Percentiles rank a stretch among this genome's conserved stretches.
Conservation (phyloP, 306 rosid genomes). For the Erythrophleum fordii region DNA sequence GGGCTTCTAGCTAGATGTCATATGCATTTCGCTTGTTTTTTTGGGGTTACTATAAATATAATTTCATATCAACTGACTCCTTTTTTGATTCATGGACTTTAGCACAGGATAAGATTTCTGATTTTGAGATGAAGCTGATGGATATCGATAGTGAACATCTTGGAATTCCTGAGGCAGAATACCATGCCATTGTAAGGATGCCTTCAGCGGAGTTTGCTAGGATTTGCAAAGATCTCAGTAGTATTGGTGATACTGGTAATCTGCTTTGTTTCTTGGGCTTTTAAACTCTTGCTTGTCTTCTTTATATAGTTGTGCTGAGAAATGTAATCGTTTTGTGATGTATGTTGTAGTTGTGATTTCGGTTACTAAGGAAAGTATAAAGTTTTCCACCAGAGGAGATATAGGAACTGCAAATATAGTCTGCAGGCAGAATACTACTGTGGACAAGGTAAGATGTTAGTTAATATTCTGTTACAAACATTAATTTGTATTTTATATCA, state of each 20-base stretch:
- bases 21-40: no score
- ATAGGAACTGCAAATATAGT: constrained; percentile 93
- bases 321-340: background rate
- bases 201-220: constrained; percentile 88
- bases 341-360: constrained; percentile 82
- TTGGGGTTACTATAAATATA: no score
- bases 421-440: constrained; percentile 88
- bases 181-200: constrained; percentile 93
- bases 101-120: constrained; percentile 86
- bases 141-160: constrained; percentile 97
- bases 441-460: constrained; percentile 77
- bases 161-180: constrained; percentile 94
- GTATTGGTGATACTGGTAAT: constrained; percentile 98
- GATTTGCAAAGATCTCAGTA: constrained; percentile 90
- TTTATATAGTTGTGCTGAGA: background rate
- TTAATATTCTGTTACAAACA: background rate
- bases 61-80: no score
- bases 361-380: constrained; percentile 91
- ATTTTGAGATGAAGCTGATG: constrained; percentile 98
- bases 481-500: background rate
- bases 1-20: no score
- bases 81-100: background rate
- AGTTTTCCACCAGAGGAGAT: constrained; percentile 94
- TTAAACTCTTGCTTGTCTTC: background rate
- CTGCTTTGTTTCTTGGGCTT: background rate